phyloP scores from a whole-genome alignment of 2,329 filamentous ascomycete genomes.

The Didymella exigua region DNA sequence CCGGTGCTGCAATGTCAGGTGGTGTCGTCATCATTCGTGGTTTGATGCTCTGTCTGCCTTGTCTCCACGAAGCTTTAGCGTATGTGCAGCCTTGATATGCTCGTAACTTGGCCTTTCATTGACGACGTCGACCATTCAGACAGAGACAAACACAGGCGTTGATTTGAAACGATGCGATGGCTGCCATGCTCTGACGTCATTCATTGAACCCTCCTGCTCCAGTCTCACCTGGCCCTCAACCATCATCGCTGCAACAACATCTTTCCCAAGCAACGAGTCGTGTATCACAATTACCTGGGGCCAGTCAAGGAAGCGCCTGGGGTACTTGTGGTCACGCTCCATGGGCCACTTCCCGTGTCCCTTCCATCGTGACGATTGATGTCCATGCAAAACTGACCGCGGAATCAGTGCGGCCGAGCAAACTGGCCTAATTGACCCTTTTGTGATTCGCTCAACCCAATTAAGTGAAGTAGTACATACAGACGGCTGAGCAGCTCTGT shows the following conservation, averaged over 20 bases:
- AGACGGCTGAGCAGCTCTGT: neutral
- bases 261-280: neutral
- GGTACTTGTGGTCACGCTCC: neutral
- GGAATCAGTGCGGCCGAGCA: neutral
- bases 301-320: neutral
- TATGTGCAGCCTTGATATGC: too few species aligned
- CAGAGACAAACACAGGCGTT: neutral
- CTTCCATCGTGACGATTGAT: neutral
- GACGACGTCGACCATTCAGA: too few species aligned
- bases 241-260: conserved; percentile 9
- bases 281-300: neutral
- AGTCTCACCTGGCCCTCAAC: conserved; percentile 1
- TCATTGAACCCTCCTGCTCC: neutral
- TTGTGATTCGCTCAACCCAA: neutral
- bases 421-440: neutral
- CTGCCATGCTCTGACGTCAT: conserved; percentile 4
- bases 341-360: neutral
- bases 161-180: neutral
- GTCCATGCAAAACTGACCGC: neutral
- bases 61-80: neutral
- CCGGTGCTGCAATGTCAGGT: neutral
- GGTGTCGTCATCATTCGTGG: neutral
- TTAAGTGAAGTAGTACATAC: neutral
- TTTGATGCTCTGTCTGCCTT: neutral
- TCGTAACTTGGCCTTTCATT: too few species aligned